Evolutionary conservation across 805 yeast genomes (phyloP), one percentile per base, ranked within the genome.

Genomic region (Schwanniomyces occidentalis): DNA sequence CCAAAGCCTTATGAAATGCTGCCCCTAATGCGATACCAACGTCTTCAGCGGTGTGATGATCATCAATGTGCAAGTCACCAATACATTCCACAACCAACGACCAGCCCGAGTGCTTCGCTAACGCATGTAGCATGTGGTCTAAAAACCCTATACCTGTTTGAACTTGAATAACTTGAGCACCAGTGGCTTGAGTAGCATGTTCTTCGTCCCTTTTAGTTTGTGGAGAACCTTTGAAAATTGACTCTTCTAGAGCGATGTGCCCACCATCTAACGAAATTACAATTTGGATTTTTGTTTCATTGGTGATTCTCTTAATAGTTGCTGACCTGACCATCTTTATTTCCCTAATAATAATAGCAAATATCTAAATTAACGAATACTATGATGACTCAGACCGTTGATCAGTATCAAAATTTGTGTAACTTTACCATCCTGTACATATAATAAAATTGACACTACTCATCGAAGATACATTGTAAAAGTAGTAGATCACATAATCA

Each of bases 101-200:
- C 99, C 98, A 93, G 12, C 98, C 98, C 1, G 95, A 72, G 62
- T 93, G 99, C 55, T 93, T 93, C 24, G 98, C 96, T 49, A 93
- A 70, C 0, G 99, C 99, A 52, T 91, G 96, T 30, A 93, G 69
- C 99, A 93, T 93, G 62, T 93, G 99, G 66, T 93, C 98, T 39
- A 91, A 65, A 56, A 93, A 93, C 1, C 98, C 99, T 36, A 93
- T 77, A 34, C 99, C 99, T 0, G 98, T 85, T 51, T 86, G 85
- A 33, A 93, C 80, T 20, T 79, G 70, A 40, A 93, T 89, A 7
- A 74, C 68, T 61, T 91, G 98, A 5, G 83, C 62, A 9, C 73
- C 63, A 0, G 95, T 78, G 15, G 73, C 55, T 54, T 88, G 95
- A 15, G 82, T 56, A 15, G 95, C 95, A 52, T 78, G 83, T 22